A percentile compares a stretch with the other conserved stretches of the same genome.
Conservation (phyloP, 108 stramenopile species). For the Schizochytrium sp. region DNA sequence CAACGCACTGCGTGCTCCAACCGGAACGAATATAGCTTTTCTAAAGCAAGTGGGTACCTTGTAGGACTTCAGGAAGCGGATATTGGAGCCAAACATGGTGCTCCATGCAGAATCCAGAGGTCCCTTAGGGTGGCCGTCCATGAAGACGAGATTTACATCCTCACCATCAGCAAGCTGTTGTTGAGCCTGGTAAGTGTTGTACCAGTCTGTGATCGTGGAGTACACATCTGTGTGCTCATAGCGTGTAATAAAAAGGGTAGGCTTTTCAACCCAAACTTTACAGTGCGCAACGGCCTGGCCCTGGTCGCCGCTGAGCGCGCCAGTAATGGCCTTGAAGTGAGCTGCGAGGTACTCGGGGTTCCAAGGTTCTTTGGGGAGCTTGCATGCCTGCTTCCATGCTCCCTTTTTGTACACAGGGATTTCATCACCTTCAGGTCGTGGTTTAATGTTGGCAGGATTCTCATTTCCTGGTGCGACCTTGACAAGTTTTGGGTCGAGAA, state of each 20-base stretch:
- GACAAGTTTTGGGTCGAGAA: neutral
- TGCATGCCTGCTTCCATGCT: neutral
- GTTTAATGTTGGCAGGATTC: neutral
- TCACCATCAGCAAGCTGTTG: conserved; percentile 21
- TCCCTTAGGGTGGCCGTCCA: neutral
- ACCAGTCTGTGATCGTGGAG: conserved; percentile 2
- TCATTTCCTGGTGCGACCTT: neutral
- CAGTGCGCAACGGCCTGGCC: neutral
- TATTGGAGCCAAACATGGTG: neutral
- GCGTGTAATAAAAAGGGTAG: conserved; percentile 4
- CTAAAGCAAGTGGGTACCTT: conserved; percentile 6
- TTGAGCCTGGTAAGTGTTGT: conserved; percentile 29
- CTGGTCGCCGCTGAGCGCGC: neutral
- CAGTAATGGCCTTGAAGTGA: neutral
- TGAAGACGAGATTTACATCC: neutral
- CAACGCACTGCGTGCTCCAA: neutral
- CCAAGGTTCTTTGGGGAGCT: neutral
- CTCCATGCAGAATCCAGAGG: conserved; percentile 3
- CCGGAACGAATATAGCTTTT: conserved; percentile 18
- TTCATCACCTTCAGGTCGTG: neutral
- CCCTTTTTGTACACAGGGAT: conserved; percentile 27
- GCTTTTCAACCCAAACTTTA: neutral
- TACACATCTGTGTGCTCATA: conserved; percentile 18
- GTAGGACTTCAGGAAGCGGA: neutral
- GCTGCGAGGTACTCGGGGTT: neutral